These are phyloP conservation scores for Marasmius tenuissimus DNA, from an alignment of 1,284 basidiomycete genomes.

Conservation along the genomic window DNA sequence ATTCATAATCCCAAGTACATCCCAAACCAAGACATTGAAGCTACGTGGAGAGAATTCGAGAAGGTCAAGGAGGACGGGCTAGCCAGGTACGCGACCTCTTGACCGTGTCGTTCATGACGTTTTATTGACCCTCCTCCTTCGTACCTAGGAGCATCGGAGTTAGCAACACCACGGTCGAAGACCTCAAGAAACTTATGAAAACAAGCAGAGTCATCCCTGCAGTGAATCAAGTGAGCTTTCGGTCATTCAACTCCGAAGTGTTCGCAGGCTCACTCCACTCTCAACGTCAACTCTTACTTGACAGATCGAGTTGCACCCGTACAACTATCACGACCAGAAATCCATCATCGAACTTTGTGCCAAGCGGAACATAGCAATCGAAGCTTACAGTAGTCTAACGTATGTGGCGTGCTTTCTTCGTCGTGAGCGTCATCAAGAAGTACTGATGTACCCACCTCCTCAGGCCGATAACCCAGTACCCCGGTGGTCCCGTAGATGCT, in stretches of 20 bases:
- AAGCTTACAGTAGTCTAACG: constrained; percentile 72
- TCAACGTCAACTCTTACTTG: neutral
- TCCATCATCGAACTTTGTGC: constrained; percentile 57
- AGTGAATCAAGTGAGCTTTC: constrained; percentile 65
- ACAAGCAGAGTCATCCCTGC: constrained; percentile 64
- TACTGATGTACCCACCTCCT: neutral
- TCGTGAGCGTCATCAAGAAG: neutral
- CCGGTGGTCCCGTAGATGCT: constrained; percentile 75
- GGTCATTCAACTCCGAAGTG: neutral
- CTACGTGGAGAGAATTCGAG: constrained; percentile 69
- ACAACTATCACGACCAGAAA: constrained; percentile 58
- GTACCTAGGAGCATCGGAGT: constrained; percentile 74
- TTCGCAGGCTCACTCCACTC: neutral
- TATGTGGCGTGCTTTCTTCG: constrained; percentile 27
- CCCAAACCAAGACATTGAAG: constrained; percentile 45
- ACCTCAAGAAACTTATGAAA: constrained; percentile 60
- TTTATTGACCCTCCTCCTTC: neutral
- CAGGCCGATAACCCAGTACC: constrained; percentile 65
- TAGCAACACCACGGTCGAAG: constrained; percentile 65
- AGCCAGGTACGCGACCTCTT: constrained; percentile 43
- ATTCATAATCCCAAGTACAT: constrained; percentile 54
- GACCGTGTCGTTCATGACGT: neutral
- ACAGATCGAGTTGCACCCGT: constrained; percentile 69
- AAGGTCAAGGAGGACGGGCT: constrained; percentile 60
- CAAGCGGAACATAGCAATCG: constrained; percentile 64